Conservation (phyloP, 2,329 filamentous ascomycete species). For the Cryphonectria parasitica region DNA sequence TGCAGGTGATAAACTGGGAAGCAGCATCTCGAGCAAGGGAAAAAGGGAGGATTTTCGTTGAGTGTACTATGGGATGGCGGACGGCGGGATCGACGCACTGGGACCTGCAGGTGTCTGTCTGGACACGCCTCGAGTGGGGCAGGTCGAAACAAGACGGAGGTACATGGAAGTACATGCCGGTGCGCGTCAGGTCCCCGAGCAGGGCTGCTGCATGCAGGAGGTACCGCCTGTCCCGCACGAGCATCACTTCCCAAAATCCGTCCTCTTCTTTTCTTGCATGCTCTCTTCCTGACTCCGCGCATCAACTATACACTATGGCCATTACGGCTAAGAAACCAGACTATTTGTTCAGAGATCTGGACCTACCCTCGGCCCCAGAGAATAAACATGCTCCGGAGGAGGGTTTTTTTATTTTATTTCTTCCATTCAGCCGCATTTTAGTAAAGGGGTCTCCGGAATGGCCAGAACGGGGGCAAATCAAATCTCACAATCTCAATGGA, state of each 20-base stretch:
- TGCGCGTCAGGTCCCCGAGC: not conserved
- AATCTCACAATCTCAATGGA: not conserved
- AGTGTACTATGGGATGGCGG: not conserved
- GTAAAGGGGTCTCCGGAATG: not conserved
- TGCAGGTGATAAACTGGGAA: not conserved
- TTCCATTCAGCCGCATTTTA: not conserved
- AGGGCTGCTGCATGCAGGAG: slow-evolving; percentile 6
- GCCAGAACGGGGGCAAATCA: not conserved
- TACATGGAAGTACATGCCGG: slow-evolving; percentile 9
- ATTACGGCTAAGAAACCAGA: not conserved
- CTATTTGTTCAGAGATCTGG: slow-evolving; percentile 2
- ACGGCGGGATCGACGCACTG: slow-evolving; percentile 6
- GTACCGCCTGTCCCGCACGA: not conserved
- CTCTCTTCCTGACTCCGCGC: not conserved
- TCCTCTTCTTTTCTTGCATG: not conserved
- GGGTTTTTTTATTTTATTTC: not conserved
- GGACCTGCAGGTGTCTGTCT: not conserved
- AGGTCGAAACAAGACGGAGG: not conserved
- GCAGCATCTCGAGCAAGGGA: not conserved
- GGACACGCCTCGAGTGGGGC: not conserved
- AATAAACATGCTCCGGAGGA: not conserved
- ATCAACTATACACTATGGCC: not conserved
- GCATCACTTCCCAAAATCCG: not conserved
- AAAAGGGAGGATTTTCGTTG: slow-evolving; percentile 8
- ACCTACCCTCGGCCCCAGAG: not conserved